These are phyloP conservation scores for Pichia sp. DNA, from an alignment of 1,139 yeast genomes.

Conservation along the genomic window DNA sequence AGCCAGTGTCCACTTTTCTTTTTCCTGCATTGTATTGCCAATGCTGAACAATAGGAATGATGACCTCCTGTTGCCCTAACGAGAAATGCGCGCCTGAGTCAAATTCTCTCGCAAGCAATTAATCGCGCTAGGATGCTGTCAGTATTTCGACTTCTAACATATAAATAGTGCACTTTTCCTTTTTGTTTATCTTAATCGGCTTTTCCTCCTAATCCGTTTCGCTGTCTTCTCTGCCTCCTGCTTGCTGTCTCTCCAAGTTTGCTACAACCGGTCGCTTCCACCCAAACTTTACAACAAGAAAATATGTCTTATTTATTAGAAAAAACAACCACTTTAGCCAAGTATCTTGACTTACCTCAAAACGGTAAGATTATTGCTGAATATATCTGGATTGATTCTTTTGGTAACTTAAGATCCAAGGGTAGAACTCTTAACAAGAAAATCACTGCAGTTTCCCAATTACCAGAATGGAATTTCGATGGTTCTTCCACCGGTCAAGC, in stretches of 20 bases:
- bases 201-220: neutral
- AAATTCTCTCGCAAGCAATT: neutral
- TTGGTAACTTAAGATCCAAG: conserved; percentile 89
- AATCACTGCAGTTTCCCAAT: conserved; percentile 70
- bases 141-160: neutral
- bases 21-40: too few species aligned
- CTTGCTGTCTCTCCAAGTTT: neutral
- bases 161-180: neutral
- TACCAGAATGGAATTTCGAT: conserved; percentile 99
- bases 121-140: neutral
- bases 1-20: too few species aligned
- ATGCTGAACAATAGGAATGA: neutral
- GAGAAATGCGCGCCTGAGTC: neutral
- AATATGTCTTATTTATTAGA: conserved; percentile 34
- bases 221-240: neutral
- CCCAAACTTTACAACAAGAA: neutral
- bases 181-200: neutral
- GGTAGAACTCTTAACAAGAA: conserved; percentile 74
- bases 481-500: conserved; percentile 99
- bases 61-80: neutral
- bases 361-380: conserved; percentile 86
- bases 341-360: conserved; percentile 80
- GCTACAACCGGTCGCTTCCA: neutral
- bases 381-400: conserved; percentile 96
- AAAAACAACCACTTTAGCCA: conserved; percentile 70